A percentile compares a stretch with the other conserved stretches of the same genome.
These are phyloP conservation scores for Penicillium soppii DNA, from an alignment of 495 filamentous ascomycete species.

Conservation along the genomic window DNA sequence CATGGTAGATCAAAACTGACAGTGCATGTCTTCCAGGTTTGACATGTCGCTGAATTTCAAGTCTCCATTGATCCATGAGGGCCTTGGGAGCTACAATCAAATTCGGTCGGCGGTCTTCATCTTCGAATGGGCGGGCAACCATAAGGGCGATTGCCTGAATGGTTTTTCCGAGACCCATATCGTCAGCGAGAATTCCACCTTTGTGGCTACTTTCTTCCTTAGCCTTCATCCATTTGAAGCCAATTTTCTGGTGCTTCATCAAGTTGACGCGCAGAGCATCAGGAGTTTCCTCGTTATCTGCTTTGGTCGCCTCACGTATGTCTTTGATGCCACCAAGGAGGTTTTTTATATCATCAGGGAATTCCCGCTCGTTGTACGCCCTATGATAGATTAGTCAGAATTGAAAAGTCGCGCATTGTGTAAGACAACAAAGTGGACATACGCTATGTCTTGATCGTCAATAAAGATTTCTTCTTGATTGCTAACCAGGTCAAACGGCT, in stretches of 20 bases:
- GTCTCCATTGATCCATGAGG: constrained; percentile 85
- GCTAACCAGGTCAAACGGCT: constrained; percentile 16
- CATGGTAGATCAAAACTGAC: constrained; percentile 67
- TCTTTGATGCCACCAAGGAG: constrained; percentile 72
- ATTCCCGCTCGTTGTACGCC: constrained; percentile 23
- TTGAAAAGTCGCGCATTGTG: neutral
- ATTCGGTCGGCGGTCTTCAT: constrained; percentile 71
- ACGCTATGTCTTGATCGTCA: constrained; percentile 19
- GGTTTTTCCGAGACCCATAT: constrained; percentile 97
- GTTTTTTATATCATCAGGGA: constrained; percentile 61
- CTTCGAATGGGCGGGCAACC: constrained; percentile 62
- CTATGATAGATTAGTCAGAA: constrained; percentile 8
- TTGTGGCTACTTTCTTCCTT: constrained; percentile 77
- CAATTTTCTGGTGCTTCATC: constrained; percentile 82
- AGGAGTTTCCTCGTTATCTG: constrained; percentile 72
- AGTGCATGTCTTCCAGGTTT: constrained; percentile 57
- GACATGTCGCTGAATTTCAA: constrained; percentile 76
- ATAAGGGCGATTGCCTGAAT: constrained; percentile 86
- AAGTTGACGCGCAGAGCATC: constrained; percentile 66
- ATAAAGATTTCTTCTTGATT: constrained; percentile 17
- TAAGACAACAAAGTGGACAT: constrained; percentile 2
- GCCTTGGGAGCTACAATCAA: constrained; percentile 87
- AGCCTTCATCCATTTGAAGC: constrained; percentile 76
- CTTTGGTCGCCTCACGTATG: constrained; percentile 64
- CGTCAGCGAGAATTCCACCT: constrained; percentile 84